phyloP scores from a whole-genome alignment of 2,329 filamentous ascomycete genomes.

The Stenocarpella maydis region DNA sequence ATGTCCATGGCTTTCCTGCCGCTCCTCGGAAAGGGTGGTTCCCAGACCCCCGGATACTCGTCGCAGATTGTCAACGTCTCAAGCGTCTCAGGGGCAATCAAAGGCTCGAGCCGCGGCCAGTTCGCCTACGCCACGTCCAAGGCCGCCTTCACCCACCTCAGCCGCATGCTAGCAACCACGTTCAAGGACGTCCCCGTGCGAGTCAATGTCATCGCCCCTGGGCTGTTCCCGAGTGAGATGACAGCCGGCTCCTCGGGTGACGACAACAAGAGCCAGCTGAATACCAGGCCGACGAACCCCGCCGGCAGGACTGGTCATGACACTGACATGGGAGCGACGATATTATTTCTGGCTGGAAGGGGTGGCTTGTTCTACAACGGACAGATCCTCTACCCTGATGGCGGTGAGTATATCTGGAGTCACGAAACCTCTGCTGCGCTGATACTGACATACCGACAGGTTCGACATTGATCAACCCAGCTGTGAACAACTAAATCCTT shows the following conservation, averaged over 20 bases:
- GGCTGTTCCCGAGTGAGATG: slow-evolving; percentile 55
- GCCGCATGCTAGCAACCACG: slow-evolving; percentile 54
- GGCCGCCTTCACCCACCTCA: slow-evolving; percentile 54
- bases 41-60: slow-evolving; percentile 54
- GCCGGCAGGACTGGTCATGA: slow-evolving; percentile 52
- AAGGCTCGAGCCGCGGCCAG: slow-evolving; percentile 58
- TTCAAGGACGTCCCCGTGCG: slow-evolving; percentile 60
- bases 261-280: slow-evolving; percentile 55
- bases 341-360: slow-evolving; percentile 58
- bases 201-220: slow-evolving; percentile 65
- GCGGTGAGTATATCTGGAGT: slow-evolving; percentile 41
- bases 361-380: slow-evolving; percentile 62
- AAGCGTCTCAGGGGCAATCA: slow-evolving; percentile 60
- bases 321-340: slow-evolving; percentile 59
- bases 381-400: slow-evolving; percentile 61
- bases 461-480: slow-evolving; percentile 25
- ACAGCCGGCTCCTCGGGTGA: slow-evolving; percentile 54
- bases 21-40: slow-evolving; percentile 55
- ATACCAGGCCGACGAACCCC: slow-evolving; percentile 52
- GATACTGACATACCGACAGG: slow-evolving; percentile 2
- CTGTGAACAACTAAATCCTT: slow-evolving; percentile 23
- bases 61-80: slow-evolving; percentile 60
- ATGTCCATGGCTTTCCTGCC: slow-evolving; percentile 61
- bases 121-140: slow-evolving; percentile 61
- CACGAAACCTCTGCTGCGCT: not conserved